These are phyloP conservation scores for Asparagopsis taxiformis DNA, from an alignment of 31 red algal species.

Conservation along the genomic window DNA sequence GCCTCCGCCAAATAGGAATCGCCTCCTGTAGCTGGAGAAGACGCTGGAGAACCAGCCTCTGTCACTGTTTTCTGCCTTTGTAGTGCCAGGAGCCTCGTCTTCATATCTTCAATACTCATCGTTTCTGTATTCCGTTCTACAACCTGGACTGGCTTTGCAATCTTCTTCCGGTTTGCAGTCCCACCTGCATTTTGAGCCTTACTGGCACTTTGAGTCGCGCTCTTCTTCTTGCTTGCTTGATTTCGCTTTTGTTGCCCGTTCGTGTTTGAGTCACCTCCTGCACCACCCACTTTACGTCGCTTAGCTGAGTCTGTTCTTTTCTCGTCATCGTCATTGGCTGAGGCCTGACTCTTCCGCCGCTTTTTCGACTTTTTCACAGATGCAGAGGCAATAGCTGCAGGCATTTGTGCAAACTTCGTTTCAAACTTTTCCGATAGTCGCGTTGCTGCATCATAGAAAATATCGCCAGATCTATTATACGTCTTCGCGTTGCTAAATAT, in stretches of 20 bases:
- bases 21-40: slow-evolving; percentile 37
- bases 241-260: slow-evolving; percentile 3
- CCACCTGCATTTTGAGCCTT: slow-evolving; percentile 6
- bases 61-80: slow-evolving; percentile 48
- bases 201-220: not conserved
- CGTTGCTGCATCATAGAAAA: slow-evolving; percentile 71
- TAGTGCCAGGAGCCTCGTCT: slow-evolving; percentile 41
- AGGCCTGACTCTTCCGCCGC: slow-evolving; percentile 22
- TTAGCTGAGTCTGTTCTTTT: slow-evolving; percentile 21
- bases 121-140: slow-evolving; percentile 14
- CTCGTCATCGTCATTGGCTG: not conserved
- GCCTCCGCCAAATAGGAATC: slow-evolving; percentile 37
- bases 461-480: slow-evolving; percentile 77
- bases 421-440: slow-evolving; percentile 87
- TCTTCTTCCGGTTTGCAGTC: slow-evolving; percentile 22
- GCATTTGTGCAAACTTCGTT: slow-evolving; percentile 68
- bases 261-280: not conserved
- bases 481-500: slow-evolving; percentile 89
- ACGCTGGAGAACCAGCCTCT: slow-evolving; percentile 48
- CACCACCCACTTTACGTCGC: slow-evolving; percentile 14
- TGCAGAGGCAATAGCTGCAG: slow-evolving; percentile 10
- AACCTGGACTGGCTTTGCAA: slow-evolving; percentile 7
- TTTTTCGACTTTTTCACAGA: slow-evolving; percentile 48
- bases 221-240: slow-evolving; percentile 39
- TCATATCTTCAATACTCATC: slow-evolving; percentile 40